A percentile compares a stretch with the other conserved stretches of the same genome.
phyloP scores from a whole-genome alignment of 2,329 filamentous ascomycete species.

The Arachnomyces sp. region DNA sequence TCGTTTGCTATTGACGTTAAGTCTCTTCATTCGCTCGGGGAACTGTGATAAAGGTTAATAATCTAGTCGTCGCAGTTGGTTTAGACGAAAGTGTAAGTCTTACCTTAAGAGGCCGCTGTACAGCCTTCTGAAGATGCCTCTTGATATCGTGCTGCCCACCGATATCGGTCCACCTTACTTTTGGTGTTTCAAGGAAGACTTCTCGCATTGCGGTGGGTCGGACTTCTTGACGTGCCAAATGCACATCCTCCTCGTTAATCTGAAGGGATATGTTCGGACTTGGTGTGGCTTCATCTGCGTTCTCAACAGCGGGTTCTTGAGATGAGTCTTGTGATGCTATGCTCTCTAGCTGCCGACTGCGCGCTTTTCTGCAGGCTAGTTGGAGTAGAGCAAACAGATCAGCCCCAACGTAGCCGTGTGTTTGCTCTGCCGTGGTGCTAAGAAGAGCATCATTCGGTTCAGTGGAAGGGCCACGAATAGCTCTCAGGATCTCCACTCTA shows the following conservation, averaged over 20 bases:
- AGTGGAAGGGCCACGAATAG: conserved; percentile 43
- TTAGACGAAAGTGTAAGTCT: neutral
- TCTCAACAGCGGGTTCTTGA: neutral
- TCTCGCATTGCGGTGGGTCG: conserved; percentile 80
- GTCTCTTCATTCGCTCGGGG: conserved; percentile 42
- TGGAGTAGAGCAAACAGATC: conserved; percentile 63
- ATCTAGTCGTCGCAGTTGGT: neutral
- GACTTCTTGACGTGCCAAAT: conserved; percentile 56
- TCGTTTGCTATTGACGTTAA: conserved; percentile 57
- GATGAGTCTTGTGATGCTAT: neutral
- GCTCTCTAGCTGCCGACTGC: conserved; percentile 24
- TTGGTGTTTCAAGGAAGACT: conserved; percentile 79
- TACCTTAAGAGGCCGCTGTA: conserved; percentile 51
- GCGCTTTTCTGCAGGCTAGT: conserved; percentile 38
- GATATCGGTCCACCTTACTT: conserved; percentile 78
- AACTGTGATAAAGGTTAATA: conserved; percentile 26
- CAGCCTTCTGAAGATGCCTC: conserved; percentile 51
- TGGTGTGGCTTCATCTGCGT: neutral
- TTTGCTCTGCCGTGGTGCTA: conserved; percentile 58
- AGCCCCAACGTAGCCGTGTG: conserved; percentile 77
- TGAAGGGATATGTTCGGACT: conserved; percentile 17
- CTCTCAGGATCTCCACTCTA: conserved; percentile 65
- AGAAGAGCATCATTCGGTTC: conserved; percentile 47
- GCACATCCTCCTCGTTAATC: conserved; percentile 29
- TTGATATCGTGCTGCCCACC: conserved; percentile 76